A percentile compares a stretch with the other conserved stretches of the same genome.
These are phyloP conservation scores for Kernera saxatilis DNA, from an alignment of 345 rosid species.

Conservation along the genomic window DNA sequence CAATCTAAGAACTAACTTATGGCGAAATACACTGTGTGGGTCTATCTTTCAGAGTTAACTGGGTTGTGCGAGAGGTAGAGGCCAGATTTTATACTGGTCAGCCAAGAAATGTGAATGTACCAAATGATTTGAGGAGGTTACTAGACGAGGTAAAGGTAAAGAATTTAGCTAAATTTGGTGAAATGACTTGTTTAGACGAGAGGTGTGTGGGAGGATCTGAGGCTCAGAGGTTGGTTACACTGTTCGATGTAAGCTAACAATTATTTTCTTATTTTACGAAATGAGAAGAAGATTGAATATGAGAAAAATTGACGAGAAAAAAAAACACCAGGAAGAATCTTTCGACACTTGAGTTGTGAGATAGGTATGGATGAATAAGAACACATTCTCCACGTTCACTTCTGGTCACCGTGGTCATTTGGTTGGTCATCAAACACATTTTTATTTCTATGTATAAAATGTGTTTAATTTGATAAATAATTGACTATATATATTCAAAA, in stretches of 20 bases:
- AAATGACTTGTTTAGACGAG: not conserved
- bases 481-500: too few relatives aligned
- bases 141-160: not conserved
- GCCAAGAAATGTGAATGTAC: not conserved
- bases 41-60: not conserved
- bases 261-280: not conserved
- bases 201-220: not conserved
- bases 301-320: not conserved
- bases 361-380: not conserved
- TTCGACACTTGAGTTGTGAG: not conserved
- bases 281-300: not conserved
- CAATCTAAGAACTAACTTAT: not conserved
- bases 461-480: not conserved
- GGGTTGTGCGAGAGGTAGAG: not conserved
- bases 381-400: slow-evolving; percentile 14
- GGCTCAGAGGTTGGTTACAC: not conserved
- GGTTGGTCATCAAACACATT: not conserved
- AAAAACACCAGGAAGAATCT: not conserved
- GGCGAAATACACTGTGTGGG: not conserved
- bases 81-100: not conserved
- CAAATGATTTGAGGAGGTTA: not conserved
- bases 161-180: not conserved
- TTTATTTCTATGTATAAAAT: not conserved
- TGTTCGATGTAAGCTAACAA: not conserved
- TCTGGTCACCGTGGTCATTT: not conserved